Evolutionary conservation across 2,329 filamentous ascomycete genomes (phyloP), one percentile per base, ranked within the genome.

Genomic region (Sarocladium kiliense): DNA sequence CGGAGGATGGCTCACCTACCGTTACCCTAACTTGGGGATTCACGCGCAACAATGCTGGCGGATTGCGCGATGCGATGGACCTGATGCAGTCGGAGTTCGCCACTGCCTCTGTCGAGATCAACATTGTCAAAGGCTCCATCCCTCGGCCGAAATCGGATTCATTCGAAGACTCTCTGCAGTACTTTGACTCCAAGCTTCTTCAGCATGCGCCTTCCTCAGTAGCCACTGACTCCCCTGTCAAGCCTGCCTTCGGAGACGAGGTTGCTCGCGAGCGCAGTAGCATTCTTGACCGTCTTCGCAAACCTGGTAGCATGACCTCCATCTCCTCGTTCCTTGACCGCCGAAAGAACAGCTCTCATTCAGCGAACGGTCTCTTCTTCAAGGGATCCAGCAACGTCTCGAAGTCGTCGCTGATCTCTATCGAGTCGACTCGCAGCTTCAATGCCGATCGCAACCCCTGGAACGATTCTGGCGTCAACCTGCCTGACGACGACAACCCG

Each of bases 131-230:
- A 71, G 94, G 94, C 54, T 87, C 91, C n/a, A 94, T 97, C 61
- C 91, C 93, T 19, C 88, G 94, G n/a, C 94, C 94, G 59, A 97
- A 97, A 76, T 97, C 94, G 1, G 94, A 99, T 70, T 97, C 94
- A 0, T 99, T 99, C 61, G 94, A 99, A 69, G 93, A 99, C 64
- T 96, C 93, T 7, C 80, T 97, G 54, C 93, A 92, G 56, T 97
- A 92, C 75, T 99, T 99, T 66, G 90, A 97, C 68, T 97, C 93
- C 2, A 97, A 97, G 75, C 81, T 99, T 45, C 82, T 99, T 54
- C 94, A 97, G 71, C 91, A 95, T 64, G 92, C 93, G 3, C 91
- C 57, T 3, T 47, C 93, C 34, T 82, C 88, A 3, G 80, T 91
- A 18, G 82, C 84, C 14, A 91, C 89, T 3, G 93, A 97, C 68